Conservation (phyloP, 306 rosid species). For the Mucuna pruriens region DNA sequence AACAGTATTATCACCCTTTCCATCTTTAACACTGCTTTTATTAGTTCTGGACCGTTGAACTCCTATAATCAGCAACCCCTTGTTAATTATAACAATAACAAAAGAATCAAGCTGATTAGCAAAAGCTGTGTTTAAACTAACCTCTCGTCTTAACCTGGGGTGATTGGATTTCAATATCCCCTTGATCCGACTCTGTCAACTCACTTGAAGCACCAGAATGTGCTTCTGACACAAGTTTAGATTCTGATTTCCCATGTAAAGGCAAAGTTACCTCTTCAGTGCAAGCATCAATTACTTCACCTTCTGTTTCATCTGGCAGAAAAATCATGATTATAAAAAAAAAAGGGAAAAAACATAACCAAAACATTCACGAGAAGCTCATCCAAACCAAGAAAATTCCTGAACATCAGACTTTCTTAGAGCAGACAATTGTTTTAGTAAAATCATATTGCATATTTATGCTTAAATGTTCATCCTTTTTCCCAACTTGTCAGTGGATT, state of each 20-base stretch:
- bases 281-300: conserved; percentile 64
- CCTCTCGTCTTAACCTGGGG: conserved; percentile 50
- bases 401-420: not conserved
- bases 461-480: not conserved
- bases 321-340: conserved; percentile 30
- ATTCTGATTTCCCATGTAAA: conserved; percentile 34
- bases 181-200: conserved; percentile 49
- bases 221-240: conserved; percentile 40
- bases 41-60: conserved; percentile 47
- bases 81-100: conserved; percentile 10
- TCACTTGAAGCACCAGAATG: conserved; percentile 58
- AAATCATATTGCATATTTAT: conserved; percentile 8
- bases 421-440: not conserved
- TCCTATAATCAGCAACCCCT: conserved; percentile 45
- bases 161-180: conserved; percentile 57
- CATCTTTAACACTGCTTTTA: conserved; percentile 55
- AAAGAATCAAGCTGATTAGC: conserved; percentile 1
- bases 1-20: conserved; percentile 43
- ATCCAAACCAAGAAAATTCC: conserved; percentile 10
- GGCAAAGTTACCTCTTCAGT: conserved; percentile 44
- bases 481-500: conserved; percentile 14
- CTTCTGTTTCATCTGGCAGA: conserved; percentile 49
- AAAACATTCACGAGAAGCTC: conserved; percentile 30
- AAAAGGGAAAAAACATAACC: not conserved
- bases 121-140: conserved; percentile 37